phyloP scores from a whole-genome alignment of 23 red algal genomes.

The Gracilaria gracilis region DNA sequence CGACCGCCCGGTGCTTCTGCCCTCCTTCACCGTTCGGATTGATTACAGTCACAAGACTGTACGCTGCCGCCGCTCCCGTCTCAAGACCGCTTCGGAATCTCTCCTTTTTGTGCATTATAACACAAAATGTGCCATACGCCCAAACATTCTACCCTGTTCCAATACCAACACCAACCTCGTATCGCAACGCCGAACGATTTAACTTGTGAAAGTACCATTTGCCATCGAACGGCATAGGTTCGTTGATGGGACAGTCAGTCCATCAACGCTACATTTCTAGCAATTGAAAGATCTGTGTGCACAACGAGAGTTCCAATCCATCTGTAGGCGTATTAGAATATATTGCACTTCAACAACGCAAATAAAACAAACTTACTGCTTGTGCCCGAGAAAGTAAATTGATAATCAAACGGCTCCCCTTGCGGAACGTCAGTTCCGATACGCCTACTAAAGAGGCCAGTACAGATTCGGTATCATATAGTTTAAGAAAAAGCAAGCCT shows the following conservation, averaged over 20 bases:
- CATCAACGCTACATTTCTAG: not conserved
- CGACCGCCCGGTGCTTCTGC: too few relatives aligned
- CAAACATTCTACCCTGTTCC: not conserved
- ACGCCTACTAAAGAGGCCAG: not conserved
- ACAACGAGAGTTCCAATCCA: not conserved
- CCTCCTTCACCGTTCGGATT: too few relatives aligned
- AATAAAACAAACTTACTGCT: not conserved
- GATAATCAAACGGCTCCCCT: not conserved
- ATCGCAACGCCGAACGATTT: not conserved
- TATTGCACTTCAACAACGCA: not conserved
- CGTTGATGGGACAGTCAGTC: constrained; percentile 34
- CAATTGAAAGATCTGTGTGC: not conserved
- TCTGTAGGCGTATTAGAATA: not conserved
- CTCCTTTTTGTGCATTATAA: too few relatives aligned
- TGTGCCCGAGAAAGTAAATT: not conserved
- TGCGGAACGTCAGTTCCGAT: not conserved
- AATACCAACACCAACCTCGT: constrained; percentile 21
- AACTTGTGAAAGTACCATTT: constrained; percentile 44
- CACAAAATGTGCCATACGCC: constrained; percentile 24
- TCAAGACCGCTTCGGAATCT: too few relatives aligned
- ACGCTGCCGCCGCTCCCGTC: too few relatives aligned
- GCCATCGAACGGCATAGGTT: constrained; percentile 13
- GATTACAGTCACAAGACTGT: too few relatives aligned
- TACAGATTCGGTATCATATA: constrained; percentile 3
- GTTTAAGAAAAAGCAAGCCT: not conserved